Conservation (phyloP, 495 filamentous ascomycete genomes). For the Hypoxylon rickii region DNA sequence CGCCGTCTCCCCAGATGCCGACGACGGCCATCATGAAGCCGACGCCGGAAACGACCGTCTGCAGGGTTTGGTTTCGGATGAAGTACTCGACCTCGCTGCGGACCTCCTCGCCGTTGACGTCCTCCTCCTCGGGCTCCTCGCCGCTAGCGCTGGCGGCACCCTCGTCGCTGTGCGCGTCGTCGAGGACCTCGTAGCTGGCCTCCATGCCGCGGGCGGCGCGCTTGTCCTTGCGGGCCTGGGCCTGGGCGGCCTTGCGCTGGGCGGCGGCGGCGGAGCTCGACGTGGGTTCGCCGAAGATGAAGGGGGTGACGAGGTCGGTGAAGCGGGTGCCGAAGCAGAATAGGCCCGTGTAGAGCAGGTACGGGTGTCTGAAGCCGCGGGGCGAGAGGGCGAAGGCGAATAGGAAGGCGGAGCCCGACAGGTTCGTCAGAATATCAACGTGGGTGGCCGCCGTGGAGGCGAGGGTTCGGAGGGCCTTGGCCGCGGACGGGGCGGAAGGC, state of each 20-base stretch:
- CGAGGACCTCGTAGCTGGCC: slow-evolving; percentile 68
- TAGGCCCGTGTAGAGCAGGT: slow-evolving; percentile 76
- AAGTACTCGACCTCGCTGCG: slow-evolving; percentile 70
- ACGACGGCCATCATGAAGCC: slow-evolving; percentile 78
- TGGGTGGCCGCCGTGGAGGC: slow-evolving; percentile 62
- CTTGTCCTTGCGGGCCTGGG: slow-evolving; percentile 33
- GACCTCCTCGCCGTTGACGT: slow-evolving; percentile 82
- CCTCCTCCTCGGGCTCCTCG: slow-evolving; percentile 56
- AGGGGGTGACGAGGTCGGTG: slow-evolving; percentile 57
- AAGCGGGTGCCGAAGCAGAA: slow-evolving; percentile 61
- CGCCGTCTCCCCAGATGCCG: slow-evolving; percentile 84
- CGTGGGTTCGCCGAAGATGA: slow-evolving; percentile 47
- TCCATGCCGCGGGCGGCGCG: slow-evolving; percentile 49
- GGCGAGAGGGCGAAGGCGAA: slow-evolving; percentile 77
- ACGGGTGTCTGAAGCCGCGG: slow-evolving; percentile 73
- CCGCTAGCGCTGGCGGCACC: slow-evolving; percentile 48
- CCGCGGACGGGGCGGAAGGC: slow-evolving; percentile 68
- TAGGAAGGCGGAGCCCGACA: slow-evolving; percentile 66
- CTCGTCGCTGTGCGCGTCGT: slow-evolving; percentile 52
- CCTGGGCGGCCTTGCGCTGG: slow-evolving; percentile 24
- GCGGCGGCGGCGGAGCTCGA: slow-evolving; percentile 30
- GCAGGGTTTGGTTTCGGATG: slow-evolving; percentile 61
- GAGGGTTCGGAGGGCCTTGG: slow-evolving; percentile 66
- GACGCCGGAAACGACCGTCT: slow-evolving; percentile 64
- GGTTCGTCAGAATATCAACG: slow-evolving; percentile 60